Conservation (phyloP, 2,329 filamentous ascomycete species). For the Colletotrichum chlorophyti region DNA sequence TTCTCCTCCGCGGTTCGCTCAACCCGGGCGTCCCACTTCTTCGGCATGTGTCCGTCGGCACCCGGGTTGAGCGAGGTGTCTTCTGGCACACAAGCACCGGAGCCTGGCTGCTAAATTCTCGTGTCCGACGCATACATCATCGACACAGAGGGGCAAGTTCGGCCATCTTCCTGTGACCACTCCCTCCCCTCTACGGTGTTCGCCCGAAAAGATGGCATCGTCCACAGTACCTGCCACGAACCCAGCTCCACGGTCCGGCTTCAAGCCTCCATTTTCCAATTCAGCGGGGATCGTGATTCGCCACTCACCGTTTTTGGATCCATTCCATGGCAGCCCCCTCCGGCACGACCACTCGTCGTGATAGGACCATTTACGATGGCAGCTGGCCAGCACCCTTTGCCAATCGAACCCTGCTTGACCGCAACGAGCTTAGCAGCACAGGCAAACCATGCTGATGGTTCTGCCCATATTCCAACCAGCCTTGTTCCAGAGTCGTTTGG, state of each 20-base stretch:
- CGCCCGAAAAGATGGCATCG: no score
- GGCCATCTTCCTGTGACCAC: no score
- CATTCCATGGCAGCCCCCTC: constrained; percentile 6
- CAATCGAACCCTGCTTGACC: constrained; percentile 16
- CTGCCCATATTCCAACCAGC: constrained; percentile 11
- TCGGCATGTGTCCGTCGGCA: neutral
- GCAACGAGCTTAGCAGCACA: constrained; percentile 14
- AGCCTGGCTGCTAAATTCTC: neutral
- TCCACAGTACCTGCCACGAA: constrained; percentile 2
- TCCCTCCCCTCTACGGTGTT: no score
- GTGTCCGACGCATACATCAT: no score
- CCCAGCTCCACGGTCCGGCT: constrained; percentile 7
- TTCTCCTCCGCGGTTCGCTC: constrained; percentile 1
- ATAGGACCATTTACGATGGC: constrained; percentile 50
- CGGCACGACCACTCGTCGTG: constrained; percentile 34
- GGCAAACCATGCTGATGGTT: constrained; percentile 8
- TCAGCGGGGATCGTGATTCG: constrained; percentile 32
- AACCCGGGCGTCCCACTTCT: neutral
- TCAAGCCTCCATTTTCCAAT: constrained; percentile 2
- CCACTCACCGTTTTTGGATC: constrained; percentile 27
- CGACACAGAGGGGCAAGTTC: no score
- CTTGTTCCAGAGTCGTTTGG: constrained; percentile 10
- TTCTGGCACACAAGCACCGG: neutral
- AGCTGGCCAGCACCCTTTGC: neutral
- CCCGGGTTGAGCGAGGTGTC: neutral